Evolutionary conservation across 805 yeast species (phyloP).

Genomic region (Cyberlindnera maclurae): DNA sequence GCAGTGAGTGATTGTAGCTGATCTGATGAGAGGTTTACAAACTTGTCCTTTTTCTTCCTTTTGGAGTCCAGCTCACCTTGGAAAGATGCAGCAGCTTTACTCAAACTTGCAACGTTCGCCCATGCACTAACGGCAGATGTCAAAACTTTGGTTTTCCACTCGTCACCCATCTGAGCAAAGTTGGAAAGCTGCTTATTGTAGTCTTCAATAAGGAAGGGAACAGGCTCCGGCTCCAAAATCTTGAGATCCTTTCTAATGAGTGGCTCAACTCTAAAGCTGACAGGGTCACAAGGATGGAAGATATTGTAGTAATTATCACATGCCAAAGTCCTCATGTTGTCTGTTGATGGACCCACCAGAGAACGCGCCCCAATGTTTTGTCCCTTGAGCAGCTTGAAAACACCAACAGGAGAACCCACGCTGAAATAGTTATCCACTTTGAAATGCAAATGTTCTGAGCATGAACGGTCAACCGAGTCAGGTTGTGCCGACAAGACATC

Average conservation of each 20-base stretch:
- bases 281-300: conserved; percentile 88
- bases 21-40: conserved; percentile 22
- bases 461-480: conserved; percentile 13
- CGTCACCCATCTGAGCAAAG: conserved; percentile 30
- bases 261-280: conserved; percentile 88
- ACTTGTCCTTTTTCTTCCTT: conserved; percentile 10
- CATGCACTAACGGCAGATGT: conserved; percentile 8
- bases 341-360: conserved; percentile 6
- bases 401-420: conserved; percentile 87
- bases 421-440: conserved; percentile 70
- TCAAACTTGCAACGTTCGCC: conserved; percentile 7
- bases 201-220: conserved; percentile 44
- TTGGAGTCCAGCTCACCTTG: conserved; percentile 3
- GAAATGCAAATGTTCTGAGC: conserved; percentile 47
- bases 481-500: conserved; percentile 57
- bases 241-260: conserved; percentile 47
- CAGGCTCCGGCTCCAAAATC: conserved; percentile 43
- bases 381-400: conserved; percentile 68
- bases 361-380: conserved; percentile 45
- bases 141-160: conserved; percentile 9
- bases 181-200: conserved; percentile 33
- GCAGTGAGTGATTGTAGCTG: conserved; percentile 31
- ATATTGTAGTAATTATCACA: conserved; percentile 70
- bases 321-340: conserved; percentile 33
- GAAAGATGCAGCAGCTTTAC: not conserved